Base-by-base conservation (phyloP, 805 yeast genomes). In the Spencermartinsiella europaea region DNA sequence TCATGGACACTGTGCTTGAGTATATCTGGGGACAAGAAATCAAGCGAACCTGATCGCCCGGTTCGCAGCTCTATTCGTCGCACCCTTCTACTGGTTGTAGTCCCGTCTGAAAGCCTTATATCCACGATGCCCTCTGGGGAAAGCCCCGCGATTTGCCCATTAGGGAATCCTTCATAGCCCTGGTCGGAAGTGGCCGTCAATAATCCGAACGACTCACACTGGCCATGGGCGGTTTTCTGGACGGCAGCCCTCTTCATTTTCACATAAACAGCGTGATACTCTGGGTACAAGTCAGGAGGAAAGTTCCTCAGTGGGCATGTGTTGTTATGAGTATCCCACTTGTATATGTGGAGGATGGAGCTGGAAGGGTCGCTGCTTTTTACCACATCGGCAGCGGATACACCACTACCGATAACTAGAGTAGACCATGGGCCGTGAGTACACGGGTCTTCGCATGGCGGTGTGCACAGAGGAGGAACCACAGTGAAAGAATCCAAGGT, bases 351-450 rank as follows among this genome's bases (percentile, higher is more conserved):
- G 4, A 59, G 35, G 3, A 57, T 50, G 5, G 39, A 17, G 14
- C 36, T 36, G 17, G 44, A 39, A 2, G 46, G 39, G 3, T 34
- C 21, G 45, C 48, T 42, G 3, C 45, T 46, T 10, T 53, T 40
- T n/a, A 63, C 51, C 3, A 63, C 61, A 21, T 64, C 68, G 2
- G 68, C 68, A 1, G 68, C 67, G 3, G 65, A 57, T 28, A 64
- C 59, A 1, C 68, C 68, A 2, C 66, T 55, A 1, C 68, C 68
- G 14, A 64, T 38, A 1, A 62, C 57, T 3, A 60, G 52, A 1
- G 49, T 42, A 3, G 52, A 39, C 5, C 33, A 12, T 15, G 5
- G 16, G 2, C 3, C 33, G 12, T 25, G 31, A 7, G 31, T 25
- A 12, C 31, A 25, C 7, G 31, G 31, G 7, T 25, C 31, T 25